These are phyloP conservation scores for Gardenia jasminoides DNA, from an alignment of 257 asterid species.

Conservation along the genomic window DNA sequence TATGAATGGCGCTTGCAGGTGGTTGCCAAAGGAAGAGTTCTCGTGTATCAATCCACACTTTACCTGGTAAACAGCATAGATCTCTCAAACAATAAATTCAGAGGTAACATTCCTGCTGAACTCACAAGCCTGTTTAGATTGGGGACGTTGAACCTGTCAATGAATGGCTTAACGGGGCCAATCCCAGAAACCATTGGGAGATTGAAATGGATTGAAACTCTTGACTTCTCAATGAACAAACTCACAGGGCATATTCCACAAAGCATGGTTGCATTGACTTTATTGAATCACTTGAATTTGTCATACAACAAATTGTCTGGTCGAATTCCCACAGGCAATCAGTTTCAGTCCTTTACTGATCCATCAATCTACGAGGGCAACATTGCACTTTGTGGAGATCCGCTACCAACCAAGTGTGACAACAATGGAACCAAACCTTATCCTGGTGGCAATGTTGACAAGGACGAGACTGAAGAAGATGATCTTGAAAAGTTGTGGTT, in stretches of 20 bases:
- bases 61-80: constrained; percentile 41
- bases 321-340: constrained; percentile 35
- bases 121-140: constrained; percentile 25
- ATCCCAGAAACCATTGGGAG: constrained; percentile 26
- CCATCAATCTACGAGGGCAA: constrained; percentile 34
- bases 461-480: constrained; percentile 7
- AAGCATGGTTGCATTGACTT: constrained; percentile 26
- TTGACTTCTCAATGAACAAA: constrained; percentile 31
- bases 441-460: constrained; percentile 6
- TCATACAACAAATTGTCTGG: constrained; percentile 40
- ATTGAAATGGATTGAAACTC: constrained; percentile 26
- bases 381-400: constrained; percentile 30
- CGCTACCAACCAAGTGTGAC: constrained; percentile 17
- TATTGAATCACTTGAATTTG: constrained; percentile 33
- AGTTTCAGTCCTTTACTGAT: constrained; percentile 32
- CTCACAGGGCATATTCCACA: constrained; percentile 34
- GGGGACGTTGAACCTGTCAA: constrained; percentile 38
- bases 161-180: constrained; percentile 33
- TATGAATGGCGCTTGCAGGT: constrained; percentile 25
- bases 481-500: constrained; percentile 26
- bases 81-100: constrained; percentile 31
- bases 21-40: constrained; percentile 30
- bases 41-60: constrained; percentile 20
- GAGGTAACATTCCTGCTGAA: constrained; percentile 31
- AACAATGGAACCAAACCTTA: constrained; percentile 4